Evolutionary conservation across 495 filamentous ascomycete genomes (phyloP), one percentile per base, ranked within the genome.

Genomic region (Hyphodiscus hymeniophilus): DNA sequence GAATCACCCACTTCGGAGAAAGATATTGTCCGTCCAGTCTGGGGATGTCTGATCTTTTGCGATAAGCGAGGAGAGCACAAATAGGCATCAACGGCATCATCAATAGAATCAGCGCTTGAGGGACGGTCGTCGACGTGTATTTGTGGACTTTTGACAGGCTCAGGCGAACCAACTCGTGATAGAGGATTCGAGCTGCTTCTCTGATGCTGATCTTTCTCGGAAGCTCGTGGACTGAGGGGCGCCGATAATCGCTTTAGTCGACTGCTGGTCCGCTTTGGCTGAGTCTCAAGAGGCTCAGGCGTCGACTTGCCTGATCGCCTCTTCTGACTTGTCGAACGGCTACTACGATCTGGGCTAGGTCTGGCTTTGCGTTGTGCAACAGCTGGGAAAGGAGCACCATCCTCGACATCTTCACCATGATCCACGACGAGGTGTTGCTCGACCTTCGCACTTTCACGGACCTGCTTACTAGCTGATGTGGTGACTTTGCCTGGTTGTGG

Each of bases 1-100:
- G 89, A 85, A 58, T 97, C 88, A 17, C 92, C 92, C 16, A 99
- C 92, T 66, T 99, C 94, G 0, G 91, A 95, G 64, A 95, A 99
- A 16, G 86, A 91, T 54, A 99, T 95, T 18, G 82, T 74, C 30
- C 92, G 83, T 7, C 89, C 87, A 2, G 85, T 90, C 31, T 84
- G 80, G 1, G 91, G 89, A 65, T 95, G 84, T 22, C 71, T 70
- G 36, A 96, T 85, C 64, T 80, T 90, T 60, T 94, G 92, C 12
- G 86, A 88, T 51, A 99, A 64, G 11, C 89, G 81, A 0, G 90
- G 80, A 26, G 88, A 84, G 48, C 81, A 79, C 3, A 95, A 69
- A 57, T 94, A 97, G n/a, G 80, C 79, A 38, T 86, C 76, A 0
- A 99, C 89, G 7, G 85, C 86, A 58, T 87, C 74, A 57, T 95